phyloP scores from a whole-genome alignment of 257 asterid species.

The Schizonepeta tenuifolia region DNA sequence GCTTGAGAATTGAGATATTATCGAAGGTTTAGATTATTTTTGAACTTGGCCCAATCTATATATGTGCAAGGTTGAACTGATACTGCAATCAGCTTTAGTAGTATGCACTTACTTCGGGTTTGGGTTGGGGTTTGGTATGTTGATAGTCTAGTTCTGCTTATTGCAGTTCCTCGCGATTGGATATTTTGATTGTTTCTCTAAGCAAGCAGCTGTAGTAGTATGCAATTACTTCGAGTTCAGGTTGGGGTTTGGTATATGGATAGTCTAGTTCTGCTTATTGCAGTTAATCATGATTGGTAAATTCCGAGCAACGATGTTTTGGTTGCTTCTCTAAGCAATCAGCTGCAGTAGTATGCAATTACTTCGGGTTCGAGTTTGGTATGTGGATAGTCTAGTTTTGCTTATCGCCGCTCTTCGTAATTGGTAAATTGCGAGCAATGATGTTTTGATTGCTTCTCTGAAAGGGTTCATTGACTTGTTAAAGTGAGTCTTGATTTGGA shows the following conservation, averaged over 20 bases:
- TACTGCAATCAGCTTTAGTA: not conserved
- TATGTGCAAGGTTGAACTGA: not conserved
- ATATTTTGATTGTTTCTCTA: conserved; percentile 8
- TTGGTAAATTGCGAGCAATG: not conserved
- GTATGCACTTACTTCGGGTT: conserved; percentile 20
- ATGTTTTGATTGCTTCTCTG: conserved; percentile 4
- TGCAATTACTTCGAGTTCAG: conserved; percentile 18
- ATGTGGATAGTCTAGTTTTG: conserved; percentile 10
- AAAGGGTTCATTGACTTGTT: conserved; percentile 12
- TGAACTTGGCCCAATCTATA: not conserved
- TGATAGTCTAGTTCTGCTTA: conserved; percentile 2
- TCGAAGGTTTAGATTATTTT: not conserved
- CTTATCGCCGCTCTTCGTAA: not conserved
- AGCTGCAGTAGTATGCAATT: conserved; percentile 19
- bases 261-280: not conserved
- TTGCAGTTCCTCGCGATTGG: not conserved
- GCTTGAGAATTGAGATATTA: conserved; percentile 12
- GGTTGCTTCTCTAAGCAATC: not conserved
- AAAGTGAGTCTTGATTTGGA: not conserved
- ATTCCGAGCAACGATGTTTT: not conserved
- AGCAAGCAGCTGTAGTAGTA: not conserved
- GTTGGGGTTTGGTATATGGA: not conserved
- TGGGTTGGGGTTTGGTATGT: not conserved
- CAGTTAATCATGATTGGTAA: not conserved
- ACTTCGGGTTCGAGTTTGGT: conserved; percentile 11